Base-by-base conservation (phyloP, 495 filamentous ascomycete species). In the Hypoxylon rickii region DNA sequence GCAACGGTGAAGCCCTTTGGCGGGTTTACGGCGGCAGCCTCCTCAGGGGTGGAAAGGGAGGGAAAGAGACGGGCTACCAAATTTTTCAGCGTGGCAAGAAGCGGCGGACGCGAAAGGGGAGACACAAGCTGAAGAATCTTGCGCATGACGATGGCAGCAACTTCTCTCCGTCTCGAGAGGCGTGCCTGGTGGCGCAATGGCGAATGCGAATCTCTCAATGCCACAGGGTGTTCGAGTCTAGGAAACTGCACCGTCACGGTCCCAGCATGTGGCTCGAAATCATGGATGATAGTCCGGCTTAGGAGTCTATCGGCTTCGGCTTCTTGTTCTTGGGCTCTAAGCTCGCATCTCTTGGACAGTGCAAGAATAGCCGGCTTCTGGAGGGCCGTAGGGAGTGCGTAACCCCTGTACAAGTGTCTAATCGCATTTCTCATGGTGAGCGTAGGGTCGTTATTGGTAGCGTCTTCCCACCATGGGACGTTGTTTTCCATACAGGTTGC, bases 391-490 rank as follows among this genome's bases (percentile, higher is more conserved):
- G 93, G 93, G 10, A 97, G 73, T 7, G 65, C 64, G 40, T 86
- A 68, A 7, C 77, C 69, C 12, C 73, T 71, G 33, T 83, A 74
- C 34, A 97, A 68, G 46, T 84, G 72, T 39, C 94, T 86, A 19
- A 96, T 77, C 0, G 92, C 83, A 65, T 97, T 98, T 39, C 94
- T 80, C 29, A 76, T 72, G 0, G 94, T 96, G 26, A 89, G 71
- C 2, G 87, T 92, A 15, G 76, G 79, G 65, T 96, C 89, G 31
- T 79, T 68, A 63, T 98, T 98, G n/a, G 92, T 96, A 40, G 76
- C 73, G 64, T 98, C 94, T 52, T 92, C 88, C 58, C 88, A 88
- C 85, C 88, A 97, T 2, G 75, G 73, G 17, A 94, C 73, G 1
- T 73, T 58, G 46, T 84, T 78, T 41, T 80, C 75, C 17, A 81